These are phyloP conservation scores for Debaryomyces fabryi DNA, from an alignment of 1,139 yeast genomes.

Conservation along the genomic window DNA sequence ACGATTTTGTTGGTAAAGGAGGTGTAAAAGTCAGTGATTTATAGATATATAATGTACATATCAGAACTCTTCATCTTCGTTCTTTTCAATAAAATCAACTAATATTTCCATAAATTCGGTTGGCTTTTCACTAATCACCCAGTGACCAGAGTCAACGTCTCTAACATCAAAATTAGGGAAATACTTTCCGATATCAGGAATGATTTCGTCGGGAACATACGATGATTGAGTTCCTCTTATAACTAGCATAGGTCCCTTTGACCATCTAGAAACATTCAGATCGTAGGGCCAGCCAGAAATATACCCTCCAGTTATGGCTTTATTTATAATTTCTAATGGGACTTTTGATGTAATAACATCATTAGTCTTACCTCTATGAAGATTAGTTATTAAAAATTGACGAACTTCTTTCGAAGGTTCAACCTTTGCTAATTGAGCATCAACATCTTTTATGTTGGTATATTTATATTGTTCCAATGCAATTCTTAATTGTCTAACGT, in stretches of 20 bases:
- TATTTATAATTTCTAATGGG: conserved; percentile 70
- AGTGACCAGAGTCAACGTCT: conserved; percentile 86
- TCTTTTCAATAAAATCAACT: conserved; percentile 58
- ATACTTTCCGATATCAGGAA: conserved; percentile 72
- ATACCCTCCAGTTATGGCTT: conserved; percentile 61
- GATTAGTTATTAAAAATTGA: conserved; percentile 76
- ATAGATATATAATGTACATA: conserved; percentile 15
- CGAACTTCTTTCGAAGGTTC: conserved; percentile 66
- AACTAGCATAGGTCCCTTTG: conserved; percentile 70
- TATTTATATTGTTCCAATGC: conserved; percentile 49
- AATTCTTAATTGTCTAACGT: conserved; percentile 62
- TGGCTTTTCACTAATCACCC: conserved; percentile 86
- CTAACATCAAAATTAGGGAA: conserved; percentile 78
- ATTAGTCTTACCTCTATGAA: conserved; percentile 49
- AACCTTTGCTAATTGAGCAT: conserved; percentile 58
- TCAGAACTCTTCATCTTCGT: conserved; percentile 43
- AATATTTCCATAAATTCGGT: conserved; percentile 62
- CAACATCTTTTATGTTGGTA: conserved; percentile 67
- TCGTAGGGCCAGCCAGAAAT: conserved; percentile 82
- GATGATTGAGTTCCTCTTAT: conserved; percentile 76
- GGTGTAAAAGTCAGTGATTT: conserved; percentile 43
- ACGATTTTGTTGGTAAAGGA: conserved; percentile 32
- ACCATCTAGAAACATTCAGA: conserved; percentile 55
- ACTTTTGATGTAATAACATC: conserved; percentile 51
- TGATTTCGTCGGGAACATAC: conserved; percentile 84